Conservation (phyloP, 202 grass and related monocot species). For the Elaeis oleifera region DNA sequence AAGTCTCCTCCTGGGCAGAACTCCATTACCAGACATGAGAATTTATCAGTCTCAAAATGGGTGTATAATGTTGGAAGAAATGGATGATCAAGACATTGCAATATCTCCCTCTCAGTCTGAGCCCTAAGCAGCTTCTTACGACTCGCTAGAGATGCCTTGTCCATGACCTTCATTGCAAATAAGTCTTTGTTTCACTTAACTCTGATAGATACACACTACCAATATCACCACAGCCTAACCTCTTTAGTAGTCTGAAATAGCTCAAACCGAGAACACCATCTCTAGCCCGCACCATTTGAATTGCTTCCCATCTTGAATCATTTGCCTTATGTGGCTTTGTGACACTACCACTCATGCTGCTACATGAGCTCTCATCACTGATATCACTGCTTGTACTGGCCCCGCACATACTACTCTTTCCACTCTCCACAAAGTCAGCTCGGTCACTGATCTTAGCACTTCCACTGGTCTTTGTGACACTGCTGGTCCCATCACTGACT, state of each 20-base stretch:
- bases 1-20: slow-evolving; percentile 18
- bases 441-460: slow-evolving; percentile 6
- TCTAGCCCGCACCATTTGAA: slow-evolving; percentile 7
- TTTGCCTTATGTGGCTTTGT: slow-evolving; percentile 15
- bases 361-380: slow-evolving; percentile 14
- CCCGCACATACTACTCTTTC: slow-evolving; percentile 12
- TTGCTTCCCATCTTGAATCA: slow-evolving; percentile 17
- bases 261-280: slow-evolving; percentile 6
- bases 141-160: slow-evolving; percentile 15
- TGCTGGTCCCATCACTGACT: not conserved
- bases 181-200: slow-evolving; percentile 6
- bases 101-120: slow-evolving; percentile 20
- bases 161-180: slow-evolving; percentile 19
- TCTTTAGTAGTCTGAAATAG: slow-evolving; percentile 15
- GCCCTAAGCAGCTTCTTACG: slow-evolving; percentile 17
- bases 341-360: slow-evolving; percentile 11
- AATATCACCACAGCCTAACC: slow-evolving; percentile 18
- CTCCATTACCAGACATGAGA: slow-evolving; percentile 18
- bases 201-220: slow-evolving; percentile 21
- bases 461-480: slow-evolving; percentile 4
- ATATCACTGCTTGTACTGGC: slow-evolving; percentile 11
- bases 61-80: slow-evolving; percentile 21
- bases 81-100: slow-evolving; percentile 15
- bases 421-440: not conserved
- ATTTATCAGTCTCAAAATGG: slow-evolving; percentile 21